Evolutionary conservation across 805 yeast species (phyloP), one percentile per base, ranked within the genome.

Genomic region (Kodamaea kaohsiungensis): DNA sequence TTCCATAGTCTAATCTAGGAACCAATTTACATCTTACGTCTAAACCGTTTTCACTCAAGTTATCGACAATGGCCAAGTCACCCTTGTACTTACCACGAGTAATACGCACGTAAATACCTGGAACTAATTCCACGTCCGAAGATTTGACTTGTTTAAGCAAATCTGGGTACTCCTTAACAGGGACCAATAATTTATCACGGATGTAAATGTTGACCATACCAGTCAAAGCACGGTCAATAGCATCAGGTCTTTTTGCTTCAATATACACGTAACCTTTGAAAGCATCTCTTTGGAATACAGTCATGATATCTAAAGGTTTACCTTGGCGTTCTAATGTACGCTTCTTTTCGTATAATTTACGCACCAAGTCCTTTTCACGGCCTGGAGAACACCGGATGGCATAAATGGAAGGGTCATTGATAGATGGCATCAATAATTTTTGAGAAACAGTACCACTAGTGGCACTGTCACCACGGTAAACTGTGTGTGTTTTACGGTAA

Each of bases 331-430:
- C 88, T 63, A 90, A 75, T 51, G 91, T 89, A 57, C 87, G 73
- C 76, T 90, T 89, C 74, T 92, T 91, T 62, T 92, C 91, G 72
- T 88, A 80, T 49, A 95, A 75, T 59, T 89, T 89, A 59, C 91
- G 84, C 19, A 95, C 96, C 59, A 92, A 77, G 51, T 91, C 97
- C 70, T 90, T 93, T 71, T 95, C 99, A 61, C 88, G 85, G 49
- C 98, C 98, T 35, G 89, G 91, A 65, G 96, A 84, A 75, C 96
- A 91, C 71, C 97, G 84, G 46, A 95, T 84, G 65, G 97, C 98
- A 89, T 97, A 95, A 63, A 95, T 90, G 52, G 91, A 86, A 7
- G 99, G 98, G 67, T 95, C 98, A 64, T 92, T 91, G 55, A 95
- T 96, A 33, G 98, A 91, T 10, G 99, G 99, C 71, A 95, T 80